Base-by-base conservation (phyloP, 768 basidiomycete genomes). In the Cystofilobasidium ferigula region DNA sequence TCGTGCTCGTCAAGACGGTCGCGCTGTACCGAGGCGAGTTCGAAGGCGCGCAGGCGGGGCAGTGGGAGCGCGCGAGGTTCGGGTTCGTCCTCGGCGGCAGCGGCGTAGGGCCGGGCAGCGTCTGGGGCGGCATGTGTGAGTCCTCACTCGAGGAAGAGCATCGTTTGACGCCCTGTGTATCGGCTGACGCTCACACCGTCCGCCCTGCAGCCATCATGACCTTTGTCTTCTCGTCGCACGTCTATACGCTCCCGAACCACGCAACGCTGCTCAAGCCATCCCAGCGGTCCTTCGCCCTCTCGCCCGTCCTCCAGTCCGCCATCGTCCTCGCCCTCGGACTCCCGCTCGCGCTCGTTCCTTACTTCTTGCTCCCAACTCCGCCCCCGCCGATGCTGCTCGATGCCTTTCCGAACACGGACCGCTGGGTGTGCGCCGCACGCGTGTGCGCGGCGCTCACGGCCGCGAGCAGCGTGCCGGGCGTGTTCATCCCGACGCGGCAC, bases 111-210 rank as follows among this genome's bases (percentile, higher is more conserved):
- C 30, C 28, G 34, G 66, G 66, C 1, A 18, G 38, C 3, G 42
- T 59, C 34, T 67, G 65, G 65, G 65, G 65, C 40, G 65, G 65
- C 3, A 62, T 67, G 22, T 42, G 64, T 64, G 28, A 57, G 63
- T 42, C 22, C 38, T 28, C 5, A 6, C n/a, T n/a, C n/a, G 38
- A 8, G 38, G 16, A 40, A 40, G 38, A 9, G n/a, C 26, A 8
- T 32, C 28, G 9, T 16, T 40, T 40, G 38, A 40, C 9, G 9
- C 38, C 38, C 9, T 9, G 16, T 8, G 38, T 16, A 9, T 8
- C 16, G 9, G 16, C 38, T 40, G 38, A 40, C 38, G 38, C 38
- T 40, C 38, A 40, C 8, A 8, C 8, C 38, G 16, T 16, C 38
- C 20, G 12, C 12, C 42, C 20, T 18, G 42, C 42, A 65, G 59